Evolutionary conservation across 345 rosid species (phyloP), one percentile per base, ranked within the genome.

Genomic region (Syzygium aqueum): DNA sequence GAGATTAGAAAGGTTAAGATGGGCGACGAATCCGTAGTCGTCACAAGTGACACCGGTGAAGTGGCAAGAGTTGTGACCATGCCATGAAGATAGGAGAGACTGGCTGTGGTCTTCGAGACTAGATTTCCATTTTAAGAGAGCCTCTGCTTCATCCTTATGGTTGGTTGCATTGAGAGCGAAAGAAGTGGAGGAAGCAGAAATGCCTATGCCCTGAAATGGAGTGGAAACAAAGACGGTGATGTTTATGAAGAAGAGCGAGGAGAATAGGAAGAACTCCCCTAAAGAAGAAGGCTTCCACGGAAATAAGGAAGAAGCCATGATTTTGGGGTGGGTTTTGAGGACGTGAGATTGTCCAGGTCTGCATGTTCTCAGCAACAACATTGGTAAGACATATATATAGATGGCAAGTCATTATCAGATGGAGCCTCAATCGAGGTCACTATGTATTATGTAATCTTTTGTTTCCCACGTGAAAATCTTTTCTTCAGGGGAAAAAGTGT

Each of bases 141-240:
- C 4, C 37, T 61, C 37, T 14, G 8, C 73, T 61, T n/a, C 73
- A n/a, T 61, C 73, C 19, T 0, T 5, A 61, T n/a, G 33, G 4
- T 12, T 7, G 8, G 0, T 61, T 37, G 0, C 4, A 2, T 61
- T 8, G 19, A 19, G 0, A 61, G 73, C 0, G 19, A 61, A 61
- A 61, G 9, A n/a, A 61, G 1, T 0, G 73, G 9, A 12, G 73
- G 37, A n/a, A 61, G 37, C 73, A 0, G 9, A 61, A 28, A 61
- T 7, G 13, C 19, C 23, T 17, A 33, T 3, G 23, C 23, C 23
- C 17, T 30, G 78, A 67, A 16, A 17, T 30, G 78, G 12, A 67
- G 11, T 67, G 78, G 43, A 63, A 63, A 28, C 77, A 15, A 28
- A 30, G 67, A 63, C 7, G 77, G 77, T 28, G 77, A 63, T 65